Evolutionary conservation across 192 early-diverging fungal species (phyloP).

Genomic region (Dimargaris xerosporica): DNA sequence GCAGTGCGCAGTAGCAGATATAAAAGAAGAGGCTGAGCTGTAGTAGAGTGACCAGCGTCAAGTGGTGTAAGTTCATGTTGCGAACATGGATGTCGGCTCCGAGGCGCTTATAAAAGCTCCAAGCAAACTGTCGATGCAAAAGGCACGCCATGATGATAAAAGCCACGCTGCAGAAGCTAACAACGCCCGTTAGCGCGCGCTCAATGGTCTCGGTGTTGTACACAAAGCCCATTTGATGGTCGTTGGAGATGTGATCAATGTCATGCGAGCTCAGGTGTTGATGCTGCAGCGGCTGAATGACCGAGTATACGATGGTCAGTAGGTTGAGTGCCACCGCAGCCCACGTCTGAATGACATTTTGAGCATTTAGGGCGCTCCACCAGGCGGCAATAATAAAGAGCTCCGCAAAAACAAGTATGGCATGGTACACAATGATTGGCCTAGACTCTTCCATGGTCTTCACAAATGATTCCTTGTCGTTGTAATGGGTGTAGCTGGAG

Average conservation of each 20-base stretch:
- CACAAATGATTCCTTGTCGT: too few relatives aligned
- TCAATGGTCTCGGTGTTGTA: background rate
- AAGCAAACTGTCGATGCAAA: conserved; percentile 64
- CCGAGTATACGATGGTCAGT: background rate
- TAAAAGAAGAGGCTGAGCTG: conserved; percentile 72
- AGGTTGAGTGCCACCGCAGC: background rate
- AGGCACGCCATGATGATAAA: background rate
- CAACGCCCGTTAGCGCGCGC: background rate
- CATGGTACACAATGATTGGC: too few relatives aligned
- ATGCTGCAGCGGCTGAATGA: background rate
- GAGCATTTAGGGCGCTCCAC: background rate
- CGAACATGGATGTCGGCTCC: conserved; percentile 60
- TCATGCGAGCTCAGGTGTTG: background rate
- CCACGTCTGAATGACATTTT: background rate
- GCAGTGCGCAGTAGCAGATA: conserved; percentile 52
- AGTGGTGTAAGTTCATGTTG: conserved; percentile 56
- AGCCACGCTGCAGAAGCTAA: background rate
- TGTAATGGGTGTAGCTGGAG: too few relatives aligned
- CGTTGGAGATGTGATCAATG: background rate
- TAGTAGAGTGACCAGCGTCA: conserved; percentile 61
- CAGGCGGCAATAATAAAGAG: background rate
- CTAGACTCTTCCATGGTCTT: too few relatives aligned
- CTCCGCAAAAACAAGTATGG: background rate
- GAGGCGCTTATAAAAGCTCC: conserved; percentile 72
- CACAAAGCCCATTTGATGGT: background rate